Evolutionary conservation across 495 filamentous ascomycete genomes (phyloP).

Genomic region (Penicillium fimorum): DNA sequence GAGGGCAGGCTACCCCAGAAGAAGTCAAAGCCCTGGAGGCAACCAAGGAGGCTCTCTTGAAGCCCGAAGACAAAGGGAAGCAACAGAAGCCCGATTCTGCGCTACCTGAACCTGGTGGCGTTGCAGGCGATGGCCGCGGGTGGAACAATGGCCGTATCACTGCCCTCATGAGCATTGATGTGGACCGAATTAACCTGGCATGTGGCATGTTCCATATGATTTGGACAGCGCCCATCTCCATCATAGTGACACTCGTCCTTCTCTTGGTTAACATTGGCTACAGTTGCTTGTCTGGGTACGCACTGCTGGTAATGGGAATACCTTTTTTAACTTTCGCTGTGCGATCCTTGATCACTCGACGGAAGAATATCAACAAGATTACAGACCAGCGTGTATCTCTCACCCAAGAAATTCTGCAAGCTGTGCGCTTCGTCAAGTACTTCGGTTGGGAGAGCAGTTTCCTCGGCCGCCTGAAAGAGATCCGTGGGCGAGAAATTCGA

Average conservation of each 20-base stretch:
- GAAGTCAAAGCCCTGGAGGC: conserved; percentile 32
- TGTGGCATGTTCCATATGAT: conserved; percentile 84
- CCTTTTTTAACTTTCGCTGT: conserved; percentile 73
- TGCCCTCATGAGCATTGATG: conserved; percentile 91
- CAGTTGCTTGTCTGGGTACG: conserved; percentile 86
- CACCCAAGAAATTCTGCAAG: conserved; percentile 89
- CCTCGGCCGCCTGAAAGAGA: conserved; percentile 67
- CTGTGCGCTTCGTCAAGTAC: conserved; percentile 91
- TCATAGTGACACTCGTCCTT: conserved; percentile 73
- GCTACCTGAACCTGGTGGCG: conserved; percentile 31
- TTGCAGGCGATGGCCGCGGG: conserved; percentile 67
- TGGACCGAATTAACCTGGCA: conserved; percentile 83
- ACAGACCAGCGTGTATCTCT: conserved; percentile 88
- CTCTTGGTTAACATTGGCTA: conserved; percentile 83
- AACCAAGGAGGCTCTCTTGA: conserved; percentile 46
- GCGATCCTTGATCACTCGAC: conserved; percentile 63
- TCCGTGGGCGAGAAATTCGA: conserved; percentile 70
- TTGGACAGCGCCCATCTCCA: conserved; percentile 79
- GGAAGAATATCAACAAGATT: conserved; percentile 81
- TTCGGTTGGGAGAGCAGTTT: conserved; percentile 94
- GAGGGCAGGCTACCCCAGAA: conserved; percentile 49
- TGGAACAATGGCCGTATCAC: conserved; percentile 91
- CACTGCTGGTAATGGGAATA: conserved; percentile 71
- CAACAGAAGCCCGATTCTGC: conserved; percentile 19
- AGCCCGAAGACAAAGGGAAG: conserved; percentile 32